Percentiles rank a stretch among this genome's conserved stretches.
phyloP scores from a whole-genome alignment of 768 basidiomycete species.

The Tulasnella sp. region DNA sequence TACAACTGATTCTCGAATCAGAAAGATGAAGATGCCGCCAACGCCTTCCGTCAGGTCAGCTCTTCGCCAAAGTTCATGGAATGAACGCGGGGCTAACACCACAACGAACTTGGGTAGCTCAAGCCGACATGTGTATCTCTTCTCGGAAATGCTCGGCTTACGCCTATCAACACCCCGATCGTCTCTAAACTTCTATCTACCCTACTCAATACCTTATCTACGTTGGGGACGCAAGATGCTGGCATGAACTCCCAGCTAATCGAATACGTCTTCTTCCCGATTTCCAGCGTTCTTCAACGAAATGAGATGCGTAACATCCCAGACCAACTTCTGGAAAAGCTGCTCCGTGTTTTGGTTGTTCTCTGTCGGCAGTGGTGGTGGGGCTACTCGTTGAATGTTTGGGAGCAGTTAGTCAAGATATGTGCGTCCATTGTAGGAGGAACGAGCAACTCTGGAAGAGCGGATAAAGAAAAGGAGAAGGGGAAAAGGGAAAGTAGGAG shows the following conservation, averaged over 20 bases:
- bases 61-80: too few species aligned
- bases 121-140: constrained; percentile 77
- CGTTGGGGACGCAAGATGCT: constrained; percentile 23
- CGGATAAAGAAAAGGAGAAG: not conserved
- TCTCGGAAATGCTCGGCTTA: constrained; percentile 56
- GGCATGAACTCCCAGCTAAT: constrained; percentile 49
- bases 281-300: constrained; percentile 73
- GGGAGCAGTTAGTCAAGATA: constrained; percentile 81
- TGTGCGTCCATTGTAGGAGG: constrained; percentile 55
- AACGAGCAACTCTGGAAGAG: constrained; percentile 7
- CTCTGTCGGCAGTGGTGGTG: constrained; percentile 79
- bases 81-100: too few species aligned
- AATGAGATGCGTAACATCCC: constrained; percentile 60
- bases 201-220: constrained; percentile 40
- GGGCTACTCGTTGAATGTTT: constrained; percentile 56
- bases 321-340: constrained; percentile 66
- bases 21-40: too few species aligned
- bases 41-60: too few species aligned
- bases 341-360: constrained; percentile 47
- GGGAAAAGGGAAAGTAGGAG: constrained; percentile 31
- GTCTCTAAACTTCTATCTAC: constrained; percentile 44
- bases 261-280: constrained; percentile 78
- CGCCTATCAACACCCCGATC: constrained; percentile 40
- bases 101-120: constrained; percentile 26
- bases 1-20: too few species aligned